phyloP scores from a whole-genome alignment of 2,329 filamentous ascomycete genomes.

The Blumeriella jaapii region DNA sequence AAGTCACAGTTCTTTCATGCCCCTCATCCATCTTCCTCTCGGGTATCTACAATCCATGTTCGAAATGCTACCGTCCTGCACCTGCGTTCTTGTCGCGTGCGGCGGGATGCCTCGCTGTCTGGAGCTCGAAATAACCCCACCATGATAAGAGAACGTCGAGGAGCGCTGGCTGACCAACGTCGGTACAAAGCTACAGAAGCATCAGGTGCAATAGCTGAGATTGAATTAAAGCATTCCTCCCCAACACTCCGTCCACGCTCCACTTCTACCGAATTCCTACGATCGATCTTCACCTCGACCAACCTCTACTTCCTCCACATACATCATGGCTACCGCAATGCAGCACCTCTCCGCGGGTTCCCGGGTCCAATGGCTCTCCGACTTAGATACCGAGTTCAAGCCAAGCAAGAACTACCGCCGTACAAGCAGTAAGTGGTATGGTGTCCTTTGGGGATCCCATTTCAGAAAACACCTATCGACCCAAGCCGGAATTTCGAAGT shows the following conservation, averaged over 20 bases:
- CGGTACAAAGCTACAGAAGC: conserved; percentile 1
- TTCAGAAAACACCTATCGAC: too few species aligned
- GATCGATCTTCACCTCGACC: neutral
- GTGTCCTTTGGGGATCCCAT: conserved; percentile 54
- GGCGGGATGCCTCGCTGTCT: conserved; percentile 4
- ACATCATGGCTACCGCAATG: conserved; percentile 50
- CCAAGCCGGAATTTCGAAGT: too few species aligned
- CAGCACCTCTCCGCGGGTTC: conserved; percentile 77
- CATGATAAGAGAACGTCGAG: conserved; percentile 9
- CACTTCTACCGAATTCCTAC: neutral
- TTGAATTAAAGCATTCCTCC: conserved; percentile 1
- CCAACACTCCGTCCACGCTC: neutral
- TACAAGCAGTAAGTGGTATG: conserved; percentile 57
- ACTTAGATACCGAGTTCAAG: conserved; percentile 70
- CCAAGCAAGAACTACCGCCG: conserved; percentile 86
- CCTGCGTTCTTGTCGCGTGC: too few species aligned
- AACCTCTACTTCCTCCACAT: conserved; percentile 1
- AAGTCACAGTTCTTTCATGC: too few species aligned
- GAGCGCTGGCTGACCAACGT: conserved; percentile 7
- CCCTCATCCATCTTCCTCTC: too few species aligned
- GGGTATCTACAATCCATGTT: too few species aligned
- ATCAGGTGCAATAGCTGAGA: neutral
- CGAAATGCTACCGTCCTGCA: too few species aligned
- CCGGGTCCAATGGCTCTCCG: conserved; percentile 7
- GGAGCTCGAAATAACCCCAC: conserved; percentile 9